Conservation (phyloP, 148 eudicot genomes). For the Rhododendron kiyosumense region DNA sequence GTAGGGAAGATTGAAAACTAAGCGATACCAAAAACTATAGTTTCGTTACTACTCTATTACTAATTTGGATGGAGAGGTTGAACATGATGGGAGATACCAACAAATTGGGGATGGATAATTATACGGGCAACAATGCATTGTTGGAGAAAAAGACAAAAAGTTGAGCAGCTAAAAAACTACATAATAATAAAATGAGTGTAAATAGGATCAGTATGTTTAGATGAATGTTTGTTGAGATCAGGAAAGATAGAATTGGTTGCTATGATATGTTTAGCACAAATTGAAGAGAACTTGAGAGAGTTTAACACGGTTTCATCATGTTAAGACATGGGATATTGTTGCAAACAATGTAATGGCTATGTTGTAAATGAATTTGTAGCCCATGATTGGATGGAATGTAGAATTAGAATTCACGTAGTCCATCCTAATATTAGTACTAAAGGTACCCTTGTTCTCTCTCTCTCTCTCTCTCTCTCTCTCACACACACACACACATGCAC, state of each 20-base stretch:
- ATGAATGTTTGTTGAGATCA: neutral
- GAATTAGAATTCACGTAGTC: neutral
- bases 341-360: neutral
- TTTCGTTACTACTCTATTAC: neutral
- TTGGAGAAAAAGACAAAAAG: neutral
- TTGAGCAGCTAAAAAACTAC: neutral
- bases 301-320: neutral
- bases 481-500: too few relatives aligned
- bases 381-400: neutral
- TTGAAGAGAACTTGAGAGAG: neutral
- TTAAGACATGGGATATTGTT: neutral
- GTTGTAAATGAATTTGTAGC: neutral
- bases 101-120: neutral
- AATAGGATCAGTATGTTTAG: neutral
- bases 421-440: neutral
- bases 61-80: neutral
- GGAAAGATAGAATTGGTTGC: neutral
- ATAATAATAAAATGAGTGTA: neutral
- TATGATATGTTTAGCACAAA: neutral
- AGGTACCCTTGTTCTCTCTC: neutral
- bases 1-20: neutral
- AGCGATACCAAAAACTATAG: neutral
- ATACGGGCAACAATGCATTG: neutral
- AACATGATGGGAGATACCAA: neutral
- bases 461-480: neutral